Conservation (phyloP, 2,329 filamentous ascomycete species). For the Aspergillus bombycis region DNA sequence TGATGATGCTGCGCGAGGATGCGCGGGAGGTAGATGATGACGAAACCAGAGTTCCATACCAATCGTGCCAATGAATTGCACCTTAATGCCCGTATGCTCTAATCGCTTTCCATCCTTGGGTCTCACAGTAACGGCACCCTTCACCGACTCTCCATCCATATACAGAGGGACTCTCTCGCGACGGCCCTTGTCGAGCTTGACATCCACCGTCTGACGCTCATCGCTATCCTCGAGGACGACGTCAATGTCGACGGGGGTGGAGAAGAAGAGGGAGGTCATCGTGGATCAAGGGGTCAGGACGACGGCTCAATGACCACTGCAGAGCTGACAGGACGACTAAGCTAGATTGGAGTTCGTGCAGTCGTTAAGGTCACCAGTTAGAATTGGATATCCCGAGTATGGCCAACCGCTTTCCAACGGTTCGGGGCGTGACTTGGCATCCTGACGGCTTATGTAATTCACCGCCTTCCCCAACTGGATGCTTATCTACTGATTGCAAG, state of each 20-base stretch:
- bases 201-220: slow-evolving; percentile 91
- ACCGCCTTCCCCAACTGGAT: background rate
- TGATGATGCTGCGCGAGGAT: background rate
- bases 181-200: slow-evolving; percentile 97
- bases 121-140: slow-evolving; percentile 89
- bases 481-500: background rate
- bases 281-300: slow-evolving; percentile 21
- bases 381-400: background rate
- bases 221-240: slow-evolving; percentile 95
- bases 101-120: slow-evolving; percentile 98
- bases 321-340: slow-evolving; percentile 9
- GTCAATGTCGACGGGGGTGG: slow-evolving; percentile 97
- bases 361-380: background rate
- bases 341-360: slow-evolving; percentile 19
- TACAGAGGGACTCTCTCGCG: slow-evolving; percentile 96
- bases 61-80: slow-evolving; percentile 99
- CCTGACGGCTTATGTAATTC: background rate
- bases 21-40: background rate
- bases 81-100: slow-evolving; percentile 98
- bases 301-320: slow-evolving; percentile 1
- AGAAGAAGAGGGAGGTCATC: slow-evolving; percentile 99
- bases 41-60: slow-evolving; percentile 55
- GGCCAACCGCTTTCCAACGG: background rate
- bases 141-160: slow-evolving; percentile 97
- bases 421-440: background rate